Base-by-base conservation (phyloP, 148 eudicot species). In the Fagopyrum homotropicum region DNA sequence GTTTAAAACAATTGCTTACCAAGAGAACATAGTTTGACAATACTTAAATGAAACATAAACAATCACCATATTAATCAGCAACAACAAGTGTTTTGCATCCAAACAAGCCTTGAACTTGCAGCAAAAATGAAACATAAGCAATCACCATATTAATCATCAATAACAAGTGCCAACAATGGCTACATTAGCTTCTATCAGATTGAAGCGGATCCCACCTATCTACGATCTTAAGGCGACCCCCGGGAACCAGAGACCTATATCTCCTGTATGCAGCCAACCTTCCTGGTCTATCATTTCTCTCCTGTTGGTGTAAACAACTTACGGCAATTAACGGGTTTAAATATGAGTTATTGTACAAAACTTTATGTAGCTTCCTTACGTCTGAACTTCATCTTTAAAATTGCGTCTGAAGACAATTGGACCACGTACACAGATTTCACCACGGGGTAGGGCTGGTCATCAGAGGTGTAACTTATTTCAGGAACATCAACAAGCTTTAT, bases 401-500 rank as follows among this genome's bases (percentile, higher is more conserved):
- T n/a, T n/a, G n/a, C n/a, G n/a, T n/a, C n/a, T n/a, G n/a, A n/a
- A n/a, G n/a, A n/a, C n/a, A n/a, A n/a, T n/a, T n/a, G n/a, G n/a
- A n/a, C n/a, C n/a, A n/a, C n/a, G n/a, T n/a, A n/a, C n/a, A n/a
- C n/a, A n/a, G n/a, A n/a, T n/a, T n/a, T n/a, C n/a, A n/a, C n/a
- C n/a, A n/a, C n/a, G n/a, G n/a, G n/a, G n/a, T n/a, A n/a, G n/a
- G n/a, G n/a, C n/a, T n/a, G n/a, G n/a, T n/a, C n/a, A n/a, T n/a
- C n/a, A n/a, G n/a, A n/a, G n/a, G n/a, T n/a, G n/a, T n/a, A 93
- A 79, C 84, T 89, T 97, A 93, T 93, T 79, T 90, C 98, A 61
- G 97, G 97, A 73, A 93, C 97, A 79, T 93, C 98, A 75, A 89
- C 94, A 76, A 93, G 92, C 89, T 93, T 93, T 75, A 93, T 83